phyloP scores from a whole-genome alignment of 2,329 filamentous ascomycete genomes.

The Nigrograna mackinnonii region DNA sequence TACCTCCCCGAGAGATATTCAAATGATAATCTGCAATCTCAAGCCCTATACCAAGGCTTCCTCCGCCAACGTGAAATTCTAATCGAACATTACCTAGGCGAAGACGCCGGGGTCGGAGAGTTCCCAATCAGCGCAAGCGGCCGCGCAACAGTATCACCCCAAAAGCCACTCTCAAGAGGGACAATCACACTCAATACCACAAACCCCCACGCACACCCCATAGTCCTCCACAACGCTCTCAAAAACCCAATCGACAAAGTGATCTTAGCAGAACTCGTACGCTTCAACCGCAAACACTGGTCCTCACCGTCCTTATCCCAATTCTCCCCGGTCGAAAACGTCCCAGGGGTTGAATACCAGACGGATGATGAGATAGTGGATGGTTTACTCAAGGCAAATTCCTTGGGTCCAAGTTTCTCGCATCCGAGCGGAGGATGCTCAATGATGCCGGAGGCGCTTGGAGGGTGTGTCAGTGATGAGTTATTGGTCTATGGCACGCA shows the following conservation, averaged over 20 bases:
- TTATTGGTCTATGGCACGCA: slow-evolving; percentile 27
- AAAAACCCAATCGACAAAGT: slow-evolving; percentile 40
- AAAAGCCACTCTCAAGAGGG: slow-evolving; percentile 28
- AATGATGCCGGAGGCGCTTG: slow-evolving; percentile 30
- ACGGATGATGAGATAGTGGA: slow-evolving; percentile 29
- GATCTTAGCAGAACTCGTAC: slow-evolving; percentile 38
- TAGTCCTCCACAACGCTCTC: slow-evolving; percentile 37
- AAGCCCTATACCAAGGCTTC: slow-evolving; percentile 14
- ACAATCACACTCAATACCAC: slow-evolving; percentile 40
- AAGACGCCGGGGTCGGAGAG: slow-evolving; percentile 35
- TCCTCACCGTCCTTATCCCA: slow-evolving; percentile 29
- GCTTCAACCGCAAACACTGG: slow-evolving; percentile 40
- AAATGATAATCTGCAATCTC: too few species aligned
- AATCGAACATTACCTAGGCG: slow-evolving; percentile 16
- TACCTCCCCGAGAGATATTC: slow-evolving; percentile 21
- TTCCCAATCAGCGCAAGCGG: slow-evolving; percentile 30
- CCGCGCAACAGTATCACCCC: background rate
- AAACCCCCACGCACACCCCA: slow-evolving; percentile 31
- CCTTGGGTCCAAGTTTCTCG: slow-evolving; percentile 23
- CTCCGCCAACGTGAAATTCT: slow-evolving; percentile 29
- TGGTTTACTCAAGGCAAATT: slow-evolving; percentile 12
- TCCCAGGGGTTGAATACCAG: slow-evolving; percentile 25
- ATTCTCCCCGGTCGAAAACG: slow-evolving; percentile 34
- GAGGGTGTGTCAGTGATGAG: slow-evolving; percentile 27
- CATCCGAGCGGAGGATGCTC: slow-evolving; percentile 27